Percentiles rank a stretch among this genome's conserved stretches.
Conservation (phyloP, 1,139 yeast species). For the Yamadazyma diospyri region DNA sequence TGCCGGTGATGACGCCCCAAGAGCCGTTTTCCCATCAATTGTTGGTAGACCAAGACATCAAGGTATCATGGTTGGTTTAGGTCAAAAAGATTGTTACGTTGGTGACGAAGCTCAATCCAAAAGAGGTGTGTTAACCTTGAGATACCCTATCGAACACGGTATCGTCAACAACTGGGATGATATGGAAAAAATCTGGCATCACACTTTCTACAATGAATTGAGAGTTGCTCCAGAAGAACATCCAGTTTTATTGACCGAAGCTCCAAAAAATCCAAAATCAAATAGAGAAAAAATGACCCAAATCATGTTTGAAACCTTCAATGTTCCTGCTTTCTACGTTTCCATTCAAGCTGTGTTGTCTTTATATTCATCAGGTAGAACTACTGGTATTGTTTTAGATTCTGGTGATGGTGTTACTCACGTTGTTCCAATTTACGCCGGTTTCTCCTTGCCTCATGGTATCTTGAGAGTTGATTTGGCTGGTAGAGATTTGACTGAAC, state of each 20-base stretch:
- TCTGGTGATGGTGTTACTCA: conserved; percentile 99
- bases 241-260: conserved; percentile 97
- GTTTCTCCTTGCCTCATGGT: conserved; percentile 99
- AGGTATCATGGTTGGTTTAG: conserved; percentile 99
- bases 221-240: conserved; percentile 99
- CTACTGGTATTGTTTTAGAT: conserved; percentile 98
- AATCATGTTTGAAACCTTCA: conserved; percentile 97
- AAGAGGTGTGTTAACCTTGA: conserved; percentile 98
- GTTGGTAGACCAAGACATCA: conserved; percentile 99
- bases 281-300: conserved; percentile 99
- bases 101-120: conserved; percentile 99
- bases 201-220: conserved; percentile 94
- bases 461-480: conserved; percentile 98
- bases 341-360: conserved; percentile 98
- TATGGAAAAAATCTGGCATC: conserved; percentile 99
- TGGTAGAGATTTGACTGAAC: conserved; percentile 98
- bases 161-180: conserved; percentile 99
- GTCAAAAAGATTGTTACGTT: conserved; percentile 98
- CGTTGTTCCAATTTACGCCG: conserved; percentile 99
- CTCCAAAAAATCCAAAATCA: conserved; percentile 98
- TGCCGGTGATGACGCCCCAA: conserved; percentile 99
- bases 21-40: conserved; percentile 99
- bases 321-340: conserved; percentile 98
- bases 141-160: conserved; percentile 99
- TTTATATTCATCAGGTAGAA: conserved; percentile 98